These are phyloP conservation scores for Manihot esculenta DNA, from an alignment of 441 rosid species.

Conservation along the genomic window DNA sequence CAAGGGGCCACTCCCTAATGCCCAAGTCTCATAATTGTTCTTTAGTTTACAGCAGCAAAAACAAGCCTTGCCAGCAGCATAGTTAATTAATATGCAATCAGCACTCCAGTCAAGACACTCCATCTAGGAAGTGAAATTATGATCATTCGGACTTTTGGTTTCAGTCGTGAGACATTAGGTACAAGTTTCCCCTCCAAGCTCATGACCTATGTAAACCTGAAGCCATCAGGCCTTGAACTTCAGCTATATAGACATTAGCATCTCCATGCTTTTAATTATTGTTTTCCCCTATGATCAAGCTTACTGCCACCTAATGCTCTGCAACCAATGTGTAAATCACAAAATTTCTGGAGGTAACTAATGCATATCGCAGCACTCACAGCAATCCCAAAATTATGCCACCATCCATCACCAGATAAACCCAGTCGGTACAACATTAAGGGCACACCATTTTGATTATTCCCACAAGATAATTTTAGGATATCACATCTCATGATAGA, in stretches of 20 bases:
- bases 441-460: constrained; percentile 4
- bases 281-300: constrained; percentile 10
- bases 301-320: constrained; percentile 20
- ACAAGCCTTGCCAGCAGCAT: constrained; percentile 13
- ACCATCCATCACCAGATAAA: constrained; percentile 4
- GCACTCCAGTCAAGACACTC: constrained; percentile 14
- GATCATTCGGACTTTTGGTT: constrained; percentile 13
- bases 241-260: constrained; percentile 9
- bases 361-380: constrained; percentile 6
- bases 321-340: constrained; percentile 6
- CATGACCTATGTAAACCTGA: constrained; percentile 24
- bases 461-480: constrained; percentile 15
- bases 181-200: constrained; percentile 18
- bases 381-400: constrained; percentile 11
- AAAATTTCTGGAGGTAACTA: constrained; percentile 1
- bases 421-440: neutral
- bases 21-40: constrained; percentile 16
- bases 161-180: constrained; percentile 11
- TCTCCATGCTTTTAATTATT: constrained; percentile 18
- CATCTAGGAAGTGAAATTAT: constrained; percentile 21
- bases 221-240: constrained; percentile 8
- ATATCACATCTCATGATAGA: constrained; percentile 6
- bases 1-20: constrained; percentile 10
- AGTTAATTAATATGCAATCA: constrained; percentile 15
- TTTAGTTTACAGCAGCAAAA: constrained; percentile 21